Base-by-base conservation (phyloP, 2,329 filamentous ascomycete genomes). In the Ascochyta rabiei region DNA sequence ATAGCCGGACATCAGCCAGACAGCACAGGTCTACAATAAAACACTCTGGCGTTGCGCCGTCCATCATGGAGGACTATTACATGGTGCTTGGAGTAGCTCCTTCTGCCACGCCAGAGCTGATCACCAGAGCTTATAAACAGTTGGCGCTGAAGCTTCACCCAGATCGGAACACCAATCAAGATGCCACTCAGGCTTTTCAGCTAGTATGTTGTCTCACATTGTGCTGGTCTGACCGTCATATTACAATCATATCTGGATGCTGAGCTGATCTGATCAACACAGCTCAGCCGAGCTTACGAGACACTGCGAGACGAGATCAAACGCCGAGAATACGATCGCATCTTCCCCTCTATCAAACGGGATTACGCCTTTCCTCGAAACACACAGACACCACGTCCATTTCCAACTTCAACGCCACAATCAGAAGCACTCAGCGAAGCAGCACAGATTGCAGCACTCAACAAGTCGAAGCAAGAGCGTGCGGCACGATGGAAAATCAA, bases 141-240 rank as follows among this genome's bases (percentile, higher is more conserved):
- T 60, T 75, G 43, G 75, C 75, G 24, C 49, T 70, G 9, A 64
- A 69, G 48, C 62, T 73, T 16, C 73, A 77, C 60, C 73, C 72
- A 4, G 74, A 76, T 53, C 55, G 64, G 7, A 75, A 74, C 56
- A 10, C 52, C 7, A 66, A 57, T 4, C 46, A 47, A n/a, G 57
- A 73, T 60, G 60, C 73, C 40, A 76, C 71, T 18, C 54, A 66
- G 60, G 63, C 62, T 49, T 76, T 76, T 53, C 72, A 76, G 64
- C 38, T 53, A 40, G 74, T 75, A 65, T 50, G 68, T 64, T 18
- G 10, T 42, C 56, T 34, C 40, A 8, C 18, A 6, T 21, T 12
- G 43, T 44, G 26, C 45, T n/a, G n/a, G 5, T 31, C 7, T n/a
- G 33, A 13, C 21, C 21, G 16, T 24, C 8, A 5, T 50, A 6